Evolutionary conservation across 257 asterid genomes (phyloP), one percentile per base, ranked within the genome.

Genomic region (Solanum stenotomum): DNA sequence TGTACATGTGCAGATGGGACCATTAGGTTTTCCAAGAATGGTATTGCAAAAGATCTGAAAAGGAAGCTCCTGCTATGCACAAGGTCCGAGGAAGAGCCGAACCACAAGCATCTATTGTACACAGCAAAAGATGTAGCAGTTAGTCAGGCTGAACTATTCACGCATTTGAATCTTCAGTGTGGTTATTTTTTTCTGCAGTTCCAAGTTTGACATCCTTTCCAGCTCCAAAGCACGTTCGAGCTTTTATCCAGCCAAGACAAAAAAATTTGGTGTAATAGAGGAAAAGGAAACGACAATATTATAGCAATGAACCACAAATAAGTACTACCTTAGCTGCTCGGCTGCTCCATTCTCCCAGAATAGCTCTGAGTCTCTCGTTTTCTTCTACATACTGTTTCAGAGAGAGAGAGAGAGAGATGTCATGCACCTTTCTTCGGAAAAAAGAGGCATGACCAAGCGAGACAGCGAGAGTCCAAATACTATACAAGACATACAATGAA

Each of bases 291-390:
- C 38, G n/a, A 72, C 20, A 38, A 27, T 61, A 61, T 6, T 27
- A 25, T 34, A 46, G 81, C 46, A 59, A 31, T 34, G 70, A 52
- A 56, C 20, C 25, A 25, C 33, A 87, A 85, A 84, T 84, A 78
- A 77, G 88, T 85, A 70, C 10, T 92, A 97, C 99, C 98, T 96
- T 97, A 83, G 99, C 99, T 84, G 99, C 98, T 87, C 98, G 93
- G 56, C 94, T 90, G 90, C 99, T 97, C 99, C 99, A 97, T 92
- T 97, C 99, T 74, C 98, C 99, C 44, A 97, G 85, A 91, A 95
- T 94, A 71, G 98, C 99, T 90, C 99, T 94, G 52, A 96, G 98
- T 92, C 99, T 93, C 91, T 97, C 99, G 29, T 94, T 97, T 92
- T 97, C 99, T 90, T 95, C 99, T 22, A 97, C 95, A 89, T 96